Percentiles rank a stretch among this genome's conserved stretches.
Conservation (phyloP, 768 basidiomycete species). For the Mycena kentingensis region DNA sequence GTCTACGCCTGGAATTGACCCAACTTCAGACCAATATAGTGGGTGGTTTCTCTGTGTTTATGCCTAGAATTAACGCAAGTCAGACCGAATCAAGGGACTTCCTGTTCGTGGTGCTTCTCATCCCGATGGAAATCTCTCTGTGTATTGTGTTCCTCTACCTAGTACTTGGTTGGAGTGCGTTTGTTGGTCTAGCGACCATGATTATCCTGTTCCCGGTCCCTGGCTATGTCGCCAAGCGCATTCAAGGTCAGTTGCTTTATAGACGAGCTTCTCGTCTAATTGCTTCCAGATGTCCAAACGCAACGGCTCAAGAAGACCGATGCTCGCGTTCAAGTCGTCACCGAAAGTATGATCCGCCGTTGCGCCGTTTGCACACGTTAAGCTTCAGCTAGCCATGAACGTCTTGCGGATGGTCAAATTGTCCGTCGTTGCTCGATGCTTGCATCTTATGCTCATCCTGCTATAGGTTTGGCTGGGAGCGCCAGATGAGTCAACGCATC, state of each 20-base stretch:
- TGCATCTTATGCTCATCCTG: background rate
- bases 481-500: conserved; percentile 56
- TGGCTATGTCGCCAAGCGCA: conserved; percentile 51
- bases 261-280: background rate
- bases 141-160: conserved; percentile 48
- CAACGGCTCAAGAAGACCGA: conserved; percentile 60
- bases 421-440: background rate
- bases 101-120: conserved; percentile 15
- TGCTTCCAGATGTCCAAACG: conserved; percentile 39
- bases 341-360: conserved; percentile 51
- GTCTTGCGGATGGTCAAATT: conserved; percentile 70
- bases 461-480: conserved; percentile 60
- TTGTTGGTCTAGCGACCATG: conserved; percentile 52
- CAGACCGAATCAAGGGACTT: conserved; percentile 18
- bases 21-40: conserved; percentile 44
- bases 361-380: conserved; percentile 19
- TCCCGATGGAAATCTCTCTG: conserved; percentile 43
- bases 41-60: background rate
- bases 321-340: conserved; percentile 60
- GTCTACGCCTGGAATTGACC: background rate
- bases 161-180: conserved; percentile 56
- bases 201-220: conserved; percentile 53
- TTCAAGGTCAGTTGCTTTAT: conserved; percentile 34
- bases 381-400: conserved; percentile 45
- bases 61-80: background rate